These are phyloP conservation scores for Cladophialophora exuberans DNA, from an alignment of 2,329 filamentous ascomycete genomes.

Conservation along the genomic window DNA sequence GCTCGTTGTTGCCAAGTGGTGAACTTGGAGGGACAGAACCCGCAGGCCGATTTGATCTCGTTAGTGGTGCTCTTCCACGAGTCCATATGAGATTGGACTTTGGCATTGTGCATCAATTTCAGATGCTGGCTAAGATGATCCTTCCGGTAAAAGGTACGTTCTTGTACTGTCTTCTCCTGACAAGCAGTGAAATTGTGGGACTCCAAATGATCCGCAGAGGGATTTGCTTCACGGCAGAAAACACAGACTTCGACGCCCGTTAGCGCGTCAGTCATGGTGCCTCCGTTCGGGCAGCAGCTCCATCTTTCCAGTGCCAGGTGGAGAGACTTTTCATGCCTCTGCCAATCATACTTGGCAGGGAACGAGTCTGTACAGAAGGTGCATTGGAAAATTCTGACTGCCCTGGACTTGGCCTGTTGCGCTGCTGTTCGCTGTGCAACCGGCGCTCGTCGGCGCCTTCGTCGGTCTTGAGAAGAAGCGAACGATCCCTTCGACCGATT, in stretches of 20 bases:
- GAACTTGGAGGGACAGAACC: slow-evolving; percentile 40
- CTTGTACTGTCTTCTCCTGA: slow-evolving; percentile 62
- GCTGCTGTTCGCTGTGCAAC: slow-evolving; percentile 47
- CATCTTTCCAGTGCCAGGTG: slow-evolving; percentile 61
- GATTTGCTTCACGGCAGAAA: slow-evolving; percentile 60
- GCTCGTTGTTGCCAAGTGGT: slow-evolving; percentile 39
- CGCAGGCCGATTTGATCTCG: slow-evolving; percentile 51
- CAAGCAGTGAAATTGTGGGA: slow-evolving; percentile 63
- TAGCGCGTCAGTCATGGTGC: slow-evolving; percentile 46
- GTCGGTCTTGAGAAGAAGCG: slow-evolving; percentile 62
- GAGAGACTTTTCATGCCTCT: slow-evolving; percentile 61
- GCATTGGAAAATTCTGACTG: slow-evolving; percentile 58
- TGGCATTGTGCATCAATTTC: slow-evolving; percentile 58
- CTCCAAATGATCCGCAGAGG: slow-evolving; percentile 60
- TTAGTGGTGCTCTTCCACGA: slow-evolving; percentile 57
- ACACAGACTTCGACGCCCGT: slow-evolving; percentile 52
- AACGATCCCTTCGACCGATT: slow-evolving; percentile 60
- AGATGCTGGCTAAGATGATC: slow-evolving; percentile 62
- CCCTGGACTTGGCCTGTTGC: slow-evolving; percentile 45
- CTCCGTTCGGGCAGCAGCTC: slow-evolving; percentile 64
- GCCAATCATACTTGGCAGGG: slow-evolving; percentile 62
- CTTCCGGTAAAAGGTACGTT: slow-evolving; percentile 63
- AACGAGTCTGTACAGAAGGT: slow-evolving; percentile 63
- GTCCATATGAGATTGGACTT: slow-evolving; percentile 54
- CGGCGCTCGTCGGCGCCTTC: slow-evolving; percentile 56